Base-by-base conservation (phyloP, 257 asterid genomes). In the Solanum sejunctum region DNA sequence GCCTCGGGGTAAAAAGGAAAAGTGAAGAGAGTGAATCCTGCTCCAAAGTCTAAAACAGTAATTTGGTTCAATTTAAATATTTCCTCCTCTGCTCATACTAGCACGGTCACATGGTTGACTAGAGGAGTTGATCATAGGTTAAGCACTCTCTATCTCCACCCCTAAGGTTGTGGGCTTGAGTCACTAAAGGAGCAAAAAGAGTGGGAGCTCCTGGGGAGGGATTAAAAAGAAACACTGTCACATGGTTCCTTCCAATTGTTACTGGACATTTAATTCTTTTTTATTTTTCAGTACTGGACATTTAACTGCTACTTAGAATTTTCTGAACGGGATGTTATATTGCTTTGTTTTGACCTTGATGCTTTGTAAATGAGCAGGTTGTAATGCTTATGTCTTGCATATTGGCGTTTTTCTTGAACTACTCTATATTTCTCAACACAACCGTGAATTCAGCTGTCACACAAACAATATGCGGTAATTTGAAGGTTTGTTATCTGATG, bases 391-490 rank as follows among this genome's bases (percentile, higher is more conserved):
- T 94, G 61, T 94, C 99, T 69, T 96, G 99, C 88, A 79, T 96
- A 78, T 87, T 95, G 86, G 98, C 98, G 32, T 95, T 94, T 92
- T 89, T 94, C 87, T 90, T 96, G 85, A 96, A 96, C 75, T 96
- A 96, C 83, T 87, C 93, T 20, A 90, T 95, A 36, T 95, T 96
- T 89, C 95, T 94, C 85, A 96, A 96, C 89, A 94, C 99, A 3
- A 93, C 98, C 85, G 93, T 94, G 70, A 96, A 96, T 85, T 96
- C 99, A 49, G 98, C 99, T 3, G 91, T 96, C 87, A 93, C 98
- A 12, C 98, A 96, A 94, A 93, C 99, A 70, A 93, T 96, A 84
- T 96, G 99, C 58, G 98, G 98, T 67, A 96, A 96, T 89, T 84
- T 96, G 90, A 96, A 96, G 99, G 99, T 95, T 86, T 28, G 93